phyloP scores from a whole-genome alignment of 1,139 yeast species.

The Zhuliangozyma parablackwelliae region DNA sequence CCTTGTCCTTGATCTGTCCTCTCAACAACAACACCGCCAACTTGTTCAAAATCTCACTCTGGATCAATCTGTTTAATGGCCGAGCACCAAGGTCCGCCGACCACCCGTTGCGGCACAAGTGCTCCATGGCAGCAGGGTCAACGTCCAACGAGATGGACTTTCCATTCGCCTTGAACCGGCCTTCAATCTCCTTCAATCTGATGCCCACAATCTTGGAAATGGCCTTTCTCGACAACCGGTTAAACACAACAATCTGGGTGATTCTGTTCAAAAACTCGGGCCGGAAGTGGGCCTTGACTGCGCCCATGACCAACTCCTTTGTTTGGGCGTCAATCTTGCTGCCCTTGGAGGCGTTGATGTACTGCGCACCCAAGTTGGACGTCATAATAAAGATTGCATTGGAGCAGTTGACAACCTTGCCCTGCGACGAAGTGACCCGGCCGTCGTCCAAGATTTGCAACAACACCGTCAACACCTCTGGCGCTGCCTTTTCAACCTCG shows the following conservation, averaged over 20 bases:
- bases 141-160: slow-evolving; percentile 68
- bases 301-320: slow-evolving; percentile 72
- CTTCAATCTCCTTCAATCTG: slow-evolving; percentile 77
- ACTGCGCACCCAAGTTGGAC: slow-evolving; percentile 94
- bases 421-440: slow-evolving; percentile 89
- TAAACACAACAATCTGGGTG: slow-evolving; percentile 86
- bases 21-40: slow-evolving; percentile 84
- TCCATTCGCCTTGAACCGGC: slow-evolving; percentile 79
- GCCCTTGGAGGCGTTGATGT: slow-evolving; percentile 63
- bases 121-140: slow-evolving; percentile 71
- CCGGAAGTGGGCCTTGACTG: slow-evolving; percentile 88
- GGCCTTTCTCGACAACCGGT: slow-evolving; percentile 85
- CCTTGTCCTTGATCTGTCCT: slow-evolving; percentile 87
- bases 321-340: slow-evolving; percentile 64
- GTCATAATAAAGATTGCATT: slow-evolving; percentile 94
- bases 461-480: slow-evolving; percentile 89
- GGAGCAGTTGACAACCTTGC: slow-evolving; percentile 88
- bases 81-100: slow-evolving; percentile 95
- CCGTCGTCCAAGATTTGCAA: slow-evolving; percentile 96
- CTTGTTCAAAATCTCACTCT: slow-evolving; percentile 77
- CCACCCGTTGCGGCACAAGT: slow-evolving; percentile 80
- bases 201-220: slow-evolving; percentile 87
- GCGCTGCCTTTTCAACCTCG: slow-evolving; percentile 99
- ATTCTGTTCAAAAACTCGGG: slow-evolving; percentile 97
- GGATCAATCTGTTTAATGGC: slow-evolving; percentile 92